Conservation (phyloP, 805 yeast genomes). For the Priceomyces castillae region DNA sequence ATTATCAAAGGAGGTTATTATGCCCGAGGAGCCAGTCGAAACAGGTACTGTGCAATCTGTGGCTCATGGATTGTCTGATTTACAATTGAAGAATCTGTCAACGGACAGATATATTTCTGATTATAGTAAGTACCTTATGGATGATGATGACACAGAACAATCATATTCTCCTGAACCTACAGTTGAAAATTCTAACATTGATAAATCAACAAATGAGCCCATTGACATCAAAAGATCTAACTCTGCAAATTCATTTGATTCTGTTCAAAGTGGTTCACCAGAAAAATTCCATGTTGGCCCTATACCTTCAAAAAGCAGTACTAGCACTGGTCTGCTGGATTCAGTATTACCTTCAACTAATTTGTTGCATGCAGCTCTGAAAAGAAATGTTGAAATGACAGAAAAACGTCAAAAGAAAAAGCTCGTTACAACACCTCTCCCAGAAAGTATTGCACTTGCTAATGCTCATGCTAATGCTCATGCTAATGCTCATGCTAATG, state of each 20-base stretch:
- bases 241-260: slow-evolving; percentile 1
- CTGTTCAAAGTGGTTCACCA: slow-evolving; percentile 1
- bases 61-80: slow-evolving; percentile 13
- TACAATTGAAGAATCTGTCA: slow-evolving; percentile 12
- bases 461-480: not conserved
- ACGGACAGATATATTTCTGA: slow-evolving; percentile 25
- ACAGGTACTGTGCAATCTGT: slow-evolving; percentile 8
- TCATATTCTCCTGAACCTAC: not conserved
- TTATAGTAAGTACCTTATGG: slow-evolving; percentile 22
- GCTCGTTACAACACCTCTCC: not conserved
- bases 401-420: slow-evolving; percentile 3
- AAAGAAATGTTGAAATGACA: slow-evolving; percentile 2
- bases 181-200: not conserved
- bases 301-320: not conserved
- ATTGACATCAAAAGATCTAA: slow-evolving; percentile 6
- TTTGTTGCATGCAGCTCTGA: not conserved
- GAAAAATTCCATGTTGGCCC: not conserved
- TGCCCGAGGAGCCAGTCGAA: not conserved
- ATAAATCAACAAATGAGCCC: not conserved
- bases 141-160: slow-evolving; percentile 5
- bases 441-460: not conserved
- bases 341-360: not conserved
- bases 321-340: not conserved
- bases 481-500: not conserved
- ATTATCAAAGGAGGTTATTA: not conserved